Percentiles rank a stretch among this genome's conserved stretches.
phyloP scores from a whole-genome alignment of 176 grass and related monocot genomes.

The Paspalum vaginatum region DNA sequence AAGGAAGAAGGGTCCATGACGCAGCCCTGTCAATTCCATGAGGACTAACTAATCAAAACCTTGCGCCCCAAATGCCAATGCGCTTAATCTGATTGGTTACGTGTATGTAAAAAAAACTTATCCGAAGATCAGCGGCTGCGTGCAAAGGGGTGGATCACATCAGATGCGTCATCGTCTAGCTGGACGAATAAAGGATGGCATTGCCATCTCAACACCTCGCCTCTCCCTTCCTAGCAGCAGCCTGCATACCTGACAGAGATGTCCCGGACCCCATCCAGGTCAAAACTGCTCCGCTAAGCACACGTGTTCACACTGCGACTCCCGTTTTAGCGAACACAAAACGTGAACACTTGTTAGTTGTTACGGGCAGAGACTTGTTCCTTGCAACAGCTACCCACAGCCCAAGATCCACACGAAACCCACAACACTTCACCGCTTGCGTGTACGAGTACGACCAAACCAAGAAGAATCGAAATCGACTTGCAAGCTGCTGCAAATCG shows the following conservation, averaged over 20 bases:
- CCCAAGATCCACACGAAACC: conserved; percentile 21
- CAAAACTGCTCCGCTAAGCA: not conserved
- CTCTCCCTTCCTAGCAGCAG: not conserved
- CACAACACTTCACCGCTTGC: conserved; percentile 36
- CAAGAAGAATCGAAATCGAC: not conserved
- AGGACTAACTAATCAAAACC: not conserved
- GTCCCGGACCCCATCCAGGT: not conserved
- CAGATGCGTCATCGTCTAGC: not conserved
- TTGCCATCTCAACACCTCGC: not conserved
- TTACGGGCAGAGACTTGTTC: not conserved
- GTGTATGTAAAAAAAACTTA: not conserved
- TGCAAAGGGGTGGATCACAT: not conserved
- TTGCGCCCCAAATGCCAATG: conserved; percentile 1
- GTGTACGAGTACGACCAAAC: conserved; percentile 18
- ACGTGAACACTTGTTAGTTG: not conserved
- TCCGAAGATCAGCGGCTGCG: conserved; percentile 9
- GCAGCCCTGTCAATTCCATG: not conserved
- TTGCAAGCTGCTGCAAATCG: not conserved
- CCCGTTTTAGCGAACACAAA: conserved; percentile 11
- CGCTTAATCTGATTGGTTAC: not conserved
- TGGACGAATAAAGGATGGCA: not conserved
- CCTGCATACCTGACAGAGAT: not conserved
- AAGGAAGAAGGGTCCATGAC: not conserved
- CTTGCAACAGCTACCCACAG: conserved; percentile 3
- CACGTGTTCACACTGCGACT: not conserved